Evolutionary conservation across 2,329 filamentous ascomycete species (phyloP).

Genomic region (Cytospora mali): DNA sequence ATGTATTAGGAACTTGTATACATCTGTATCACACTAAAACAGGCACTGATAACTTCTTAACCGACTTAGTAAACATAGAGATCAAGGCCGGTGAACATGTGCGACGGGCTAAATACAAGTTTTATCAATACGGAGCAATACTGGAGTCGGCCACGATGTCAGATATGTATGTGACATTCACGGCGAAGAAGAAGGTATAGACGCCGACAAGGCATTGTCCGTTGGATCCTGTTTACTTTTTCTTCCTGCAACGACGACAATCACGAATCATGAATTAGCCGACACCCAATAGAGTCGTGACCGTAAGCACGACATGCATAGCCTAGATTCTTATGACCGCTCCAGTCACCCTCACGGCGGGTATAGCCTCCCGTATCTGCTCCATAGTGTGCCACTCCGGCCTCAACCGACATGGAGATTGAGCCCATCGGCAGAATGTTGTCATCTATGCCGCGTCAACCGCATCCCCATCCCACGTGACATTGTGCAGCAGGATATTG

Average conservation of each 20-base stretch:
- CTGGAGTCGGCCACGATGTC: background rate
- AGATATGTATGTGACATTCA: background rate
- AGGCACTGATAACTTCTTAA: background rate
- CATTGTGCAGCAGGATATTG: background rate
- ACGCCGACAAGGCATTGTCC: background rate
- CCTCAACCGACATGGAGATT: background rate
- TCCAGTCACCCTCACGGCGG: background rate
- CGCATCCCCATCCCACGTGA: too few species aligned
- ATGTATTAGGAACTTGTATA: background rate
- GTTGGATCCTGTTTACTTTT: background rate
- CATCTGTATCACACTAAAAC: background rate
- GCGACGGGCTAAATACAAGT: background rate
- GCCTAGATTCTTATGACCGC: background rate
- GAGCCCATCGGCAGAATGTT: background rate
- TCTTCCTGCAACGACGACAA: background rate
- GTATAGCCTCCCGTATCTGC: background rate
- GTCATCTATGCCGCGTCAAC: background rate
- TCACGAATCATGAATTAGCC: background rate
- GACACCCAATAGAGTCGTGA: background rate
- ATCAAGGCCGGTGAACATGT: background rate
- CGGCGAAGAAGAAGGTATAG: background rate
- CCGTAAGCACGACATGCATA: background rate
- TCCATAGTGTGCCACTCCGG: background rate
- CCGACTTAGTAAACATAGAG: background rate
- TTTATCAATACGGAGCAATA: background rate